Evolutionary conservation across 495 filamentous ascomycete species (phyloP).

Genomic region (Penicillium tannophilum): DNA sequence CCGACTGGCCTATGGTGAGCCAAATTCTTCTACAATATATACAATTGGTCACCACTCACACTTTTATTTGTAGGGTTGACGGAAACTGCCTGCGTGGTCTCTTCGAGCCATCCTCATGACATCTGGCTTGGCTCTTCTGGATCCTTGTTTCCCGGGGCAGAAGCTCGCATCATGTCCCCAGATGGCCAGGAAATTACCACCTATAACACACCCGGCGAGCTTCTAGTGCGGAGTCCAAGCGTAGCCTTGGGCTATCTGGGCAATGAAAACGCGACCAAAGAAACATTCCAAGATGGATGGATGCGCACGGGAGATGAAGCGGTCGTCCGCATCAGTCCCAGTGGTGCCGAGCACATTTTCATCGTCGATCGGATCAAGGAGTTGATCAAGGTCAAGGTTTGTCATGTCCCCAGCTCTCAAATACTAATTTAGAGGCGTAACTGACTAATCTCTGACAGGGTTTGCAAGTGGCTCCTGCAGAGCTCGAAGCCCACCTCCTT

Average conservation of each 20-base stretch:
- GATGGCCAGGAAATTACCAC: constrained; percentile 76
- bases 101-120: constrained; percentile 64
- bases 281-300: constrained; percentile 57
- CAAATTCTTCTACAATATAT: constrained; percentile 42
- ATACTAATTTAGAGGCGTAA: no score
- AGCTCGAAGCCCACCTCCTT: constrained; percentile 89
- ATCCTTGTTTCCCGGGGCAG: constrained; percentile 64
- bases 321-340: constrained; percentile 61
- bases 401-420: constrained; percentile 10
- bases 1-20: no score
- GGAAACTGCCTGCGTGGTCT: constrained; percentile 76
- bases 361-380: constrained; percentile 92
- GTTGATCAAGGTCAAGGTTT: constrained; percentile 89
- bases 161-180: constrained; percentile 67
- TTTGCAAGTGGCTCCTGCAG: constrained; percentile 87
- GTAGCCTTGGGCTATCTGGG: constrained; percentile 82
- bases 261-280: constrained; percentile 66
- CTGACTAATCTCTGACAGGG: constrained; percentile 50
- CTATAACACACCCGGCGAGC: constrained; percentile 78
- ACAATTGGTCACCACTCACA: background rate
- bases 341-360: constrained; percentile 74
- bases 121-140: constrained; percentile 75
- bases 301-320: constrained; percentile 88
- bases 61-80: constrained; percentile 61
- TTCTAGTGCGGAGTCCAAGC: constrained; percentile 73